These are phyloP conservation scores for Sistotremastrum suecicum DNA, from an alignment of 768 basidiomycete genomes.

Conservation along the genomic window DNA sequence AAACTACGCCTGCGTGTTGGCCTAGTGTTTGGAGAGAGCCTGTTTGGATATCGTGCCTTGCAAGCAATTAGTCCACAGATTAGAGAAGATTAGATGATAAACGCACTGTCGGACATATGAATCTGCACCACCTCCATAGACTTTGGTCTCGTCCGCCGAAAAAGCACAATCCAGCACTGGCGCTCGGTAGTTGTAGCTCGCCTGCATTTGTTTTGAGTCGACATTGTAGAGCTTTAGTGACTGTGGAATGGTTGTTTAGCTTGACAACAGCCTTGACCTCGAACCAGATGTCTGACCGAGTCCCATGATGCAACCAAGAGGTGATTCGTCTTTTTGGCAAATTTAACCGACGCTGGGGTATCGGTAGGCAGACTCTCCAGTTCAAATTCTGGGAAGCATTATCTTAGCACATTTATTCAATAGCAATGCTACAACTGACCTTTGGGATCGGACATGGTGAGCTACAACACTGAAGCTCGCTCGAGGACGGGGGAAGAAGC, in stretches of 20 bases:
- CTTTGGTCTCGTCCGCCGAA: slow-evolving; percentile 42
- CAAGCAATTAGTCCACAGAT: not conserved
- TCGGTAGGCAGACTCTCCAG: not conserved
- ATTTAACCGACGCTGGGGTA: not conserved
- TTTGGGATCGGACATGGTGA: too few relatives aligned
- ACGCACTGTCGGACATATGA: slow-evolving; percentile 71
- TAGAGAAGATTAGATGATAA: not conserved
- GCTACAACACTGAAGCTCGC: too few relatives aligned
- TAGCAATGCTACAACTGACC: too few relatives aligned
- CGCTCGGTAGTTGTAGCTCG: slow-evolving; percentile 81
- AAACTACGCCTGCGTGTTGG: slow-evolving; percentile 68
- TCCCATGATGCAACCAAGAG: slow-evolving; percentile 89
- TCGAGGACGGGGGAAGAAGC: too few relatives aligned
- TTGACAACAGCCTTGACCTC: slow-evolving; percentile 14
- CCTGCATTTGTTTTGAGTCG: slow-evolving; percentile 44
- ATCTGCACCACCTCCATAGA: slow-evolving; percentile 80
- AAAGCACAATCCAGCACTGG: slow-evolving; percentile 80
- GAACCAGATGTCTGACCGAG: slow-evolving; percentile 29
- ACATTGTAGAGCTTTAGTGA: slow-evolving; percentile 44
- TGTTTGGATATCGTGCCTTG: slow-evolving; percentile 61
- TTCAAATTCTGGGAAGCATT: too few relatives aligned
- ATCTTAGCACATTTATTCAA: too few relatives aligned
- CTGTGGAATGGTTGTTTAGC: slow-evolving; percentile 31
- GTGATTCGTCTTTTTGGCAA: slow-evolving; percentile 46
- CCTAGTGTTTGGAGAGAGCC: slow-evolving; percentile 67